A percentile compares a stretch with the other conserved stretches of the same genome.
Evolutionary conservation across 306 rosid species (phyloP).

Genomic region (Prunus mongolica): DNA sequence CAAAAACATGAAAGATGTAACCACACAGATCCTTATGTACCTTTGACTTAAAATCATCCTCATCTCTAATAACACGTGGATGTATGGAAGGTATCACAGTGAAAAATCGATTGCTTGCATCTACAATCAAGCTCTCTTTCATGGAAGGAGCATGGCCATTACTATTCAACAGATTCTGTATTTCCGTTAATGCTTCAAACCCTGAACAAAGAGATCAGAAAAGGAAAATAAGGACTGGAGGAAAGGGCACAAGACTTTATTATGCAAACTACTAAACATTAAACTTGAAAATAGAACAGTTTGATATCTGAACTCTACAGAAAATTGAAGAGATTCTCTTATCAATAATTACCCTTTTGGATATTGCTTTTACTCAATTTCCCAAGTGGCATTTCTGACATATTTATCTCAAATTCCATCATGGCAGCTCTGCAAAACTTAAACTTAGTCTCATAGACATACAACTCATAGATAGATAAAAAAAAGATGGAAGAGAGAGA

Average conservation of each 20-base stretch:
- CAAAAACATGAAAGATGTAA: constrained; percentile 4
- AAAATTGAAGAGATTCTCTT: not conserved
- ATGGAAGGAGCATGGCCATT: constrained; percentile 42
- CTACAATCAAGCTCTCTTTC: constrained; percentile 79
- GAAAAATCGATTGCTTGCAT: constrained; percentile 97
- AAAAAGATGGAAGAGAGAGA: not conserved
- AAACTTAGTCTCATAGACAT: constrained; percentile 32
- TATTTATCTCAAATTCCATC: constrained; percentile 97
- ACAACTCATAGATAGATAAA: constrained; percentile 1
- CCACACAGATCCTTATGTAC: constrained; percentile 28
- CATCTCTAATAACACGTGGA: constrained; percentile 83
- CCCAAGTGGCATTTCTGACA: constrained; percentile 99
- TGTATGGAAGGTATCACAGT: constrained; percentile 91
- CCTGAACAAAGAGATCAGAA: constrained; percentile 45
- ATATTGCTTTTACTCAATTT: constrained; percentile 87
- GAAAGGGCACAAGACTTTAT: not conserved
- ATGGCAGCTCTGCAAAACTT: constrained; percentile 80
- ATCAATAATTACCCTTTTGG: constrained; percentile 60
- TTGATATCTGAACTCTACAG: not conserved
- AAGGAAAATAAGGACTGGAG: not conserved
- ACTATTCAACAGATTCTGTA: constrained; percentile 68
- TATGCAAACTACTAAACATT: not conserved
- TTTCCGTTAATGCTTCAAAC: constrained; percentile 91
- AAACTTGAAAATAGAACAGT: not conserved
- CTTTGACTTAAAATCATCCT: constrained; percentile 85